These are phyloP conservation scores for Globisporangium nagaii DNA, from an alignment of 352 stramenopile genomes.

Conservation along the genomic window DNA sequence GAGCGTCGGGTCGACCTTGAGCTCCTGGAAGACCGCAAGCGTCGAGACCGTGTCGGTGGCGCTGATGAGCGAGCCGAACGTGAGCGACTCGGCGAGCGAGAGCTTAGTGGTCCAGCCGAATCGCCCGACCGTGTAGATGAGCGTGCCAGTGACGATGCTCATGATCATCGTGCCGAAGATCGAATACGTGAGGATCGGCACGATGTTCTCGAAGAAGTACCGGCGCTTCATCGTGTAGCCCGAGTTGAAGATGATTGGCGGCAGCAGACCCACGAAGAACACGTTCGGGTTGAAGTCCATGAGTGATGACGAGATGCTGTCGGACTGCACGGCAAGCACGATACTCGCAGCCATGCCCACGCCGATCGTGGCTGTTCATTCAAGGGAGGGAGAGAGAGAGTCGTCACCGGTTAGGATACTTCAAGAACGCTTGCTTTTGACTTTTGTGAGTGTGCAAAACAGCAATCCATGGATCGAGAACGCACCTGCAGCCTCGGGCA, in stretches of 20 bases:
- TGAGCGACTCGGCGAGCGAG: conserved; percentile 85
- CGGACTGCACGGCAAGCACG: conserved; percentile 55
- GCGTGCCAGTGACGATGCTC: conserved; percentile 76
- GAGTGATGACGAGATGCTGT: conserved; percentile 61
- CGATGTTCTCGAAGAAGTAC: conserved; percentile 91
- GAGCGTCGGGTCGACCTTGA: conserved; percentile 86
- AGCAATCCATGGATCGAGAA: no score
- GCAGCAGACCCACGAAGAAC: conserved; percentile 92
- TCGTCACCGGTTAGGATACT: no score
- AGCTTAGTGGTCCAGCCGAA: conserved; percentile 64
- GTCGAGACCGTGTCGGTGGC: conserved; percentile 93
- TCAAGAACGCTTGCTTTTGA: no score
- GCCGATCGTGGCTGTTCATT: conserved; percentile 38
- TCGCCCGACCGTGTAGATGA: conserved; percentile 68
- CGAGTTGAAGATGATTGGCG: conserved; percentile 95
- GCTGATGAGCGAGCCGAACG: conserved; percentile 91
- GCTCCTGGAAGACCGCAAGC: conserved; percentile 89
- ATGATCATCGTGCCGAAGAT: conserved; percentile 89
- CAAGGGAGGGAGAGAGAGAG: neutral
- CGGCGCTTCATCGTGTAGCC: conserved; percentile 90
- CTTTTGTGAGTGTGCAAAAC: no score
- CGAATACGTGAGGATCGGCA: conserved; percentile 86
- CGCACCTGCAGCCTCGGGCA: conserved; percentile 58
- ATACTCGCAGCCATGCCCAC: conserved; percentile 55
- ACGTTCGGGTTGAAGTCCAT: conserved; percentile 89